phyloP scores from a whole-genome alignment of 345 rosid species.

The Eucalyptus curtisii region DNA sequence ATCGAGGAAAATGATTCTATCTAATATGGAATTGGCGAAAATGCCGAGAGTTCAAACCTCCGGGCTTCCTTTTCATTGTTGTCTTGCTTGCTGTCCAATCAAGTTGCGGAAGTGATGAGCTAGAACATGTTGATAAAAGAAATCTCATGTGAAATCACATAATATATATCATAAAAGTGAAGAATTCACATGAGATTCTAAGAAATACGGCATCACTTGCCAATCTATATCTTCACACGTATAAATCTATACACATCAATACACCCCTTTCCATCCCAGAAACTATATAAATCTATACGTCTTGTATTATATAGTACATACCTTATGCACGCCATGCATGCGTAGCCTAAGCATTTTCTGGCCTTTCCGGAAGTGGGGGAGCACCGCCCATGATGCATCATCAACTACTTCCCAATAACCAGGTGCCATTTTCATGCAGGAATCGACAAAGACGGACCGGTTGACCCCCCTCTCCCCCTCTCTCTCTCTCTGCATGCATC shows the following conservation, averaged over 20 bases:
- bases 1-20: not conserved
- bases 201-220: rapidly evolving
- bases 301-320: not conserved
- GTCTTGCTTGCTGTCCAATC: not conserved
- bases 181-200: not conserved
- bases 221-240: not conserved
- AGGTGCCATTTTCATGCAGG: not conserved
- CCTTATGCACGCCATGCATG: not conserved
- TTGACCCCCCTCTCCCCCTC: not conserved
- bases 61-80: not conserved
- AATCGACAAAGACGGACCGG: not conserved
- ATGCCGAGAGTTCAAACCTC: not conserved
- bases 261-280: not conserved
- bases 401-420: not conserved
- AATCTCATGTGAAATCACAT: not conserved
- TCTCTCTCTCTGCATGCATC: not conserved
- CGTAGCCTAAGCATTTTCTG: not conserved
- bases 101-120: not conserved
- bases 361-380: not conserved
- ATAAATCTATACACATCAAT: not conserved
- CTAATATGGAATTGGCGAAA: rapidly evolving
- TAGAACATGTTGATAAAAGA: not conserved
- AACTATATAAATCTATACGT: not conserved
- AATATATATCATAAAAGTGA: not conserved
- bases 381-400: not conserved